phyloP scores from a whole-genome alignment of 2,329 filamentous ascomycete genomes.

The Emmonsiellopsis sp. region DNA sequence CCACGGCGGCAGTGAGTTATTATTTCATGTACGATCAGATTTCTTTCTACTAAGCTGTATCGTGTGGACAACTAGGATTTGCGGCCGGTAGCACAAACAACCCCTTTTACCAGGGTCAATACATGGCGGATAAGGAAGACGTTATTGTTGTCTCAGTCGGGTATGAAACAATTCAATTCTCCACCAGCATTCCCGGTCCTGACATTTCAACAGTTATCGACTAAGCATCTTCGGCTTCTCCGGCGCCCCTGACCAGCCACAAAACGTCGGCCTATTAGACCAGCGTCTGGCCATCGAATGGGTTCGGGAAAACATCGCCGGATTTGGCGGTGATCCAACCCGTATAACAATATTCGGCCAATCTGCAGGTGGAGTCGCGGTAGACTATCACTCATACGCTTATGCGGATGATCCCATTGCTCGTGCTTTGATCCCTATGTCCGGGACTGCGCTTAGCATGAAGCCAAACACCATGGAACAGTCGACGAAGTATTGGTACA shows the following conservation, averaged over 20 bases:
- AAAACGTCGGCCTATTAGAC: slow-evolving; percentile 41
- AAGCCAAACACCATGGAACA: slow-evolving; percentile 17
- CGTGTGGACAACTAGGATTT: not conserved
- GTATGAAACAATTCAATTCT: not conserved
- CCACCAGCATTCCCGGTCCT: not conserved
- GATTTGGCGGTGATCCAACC: slow-evolving; percentile 34
- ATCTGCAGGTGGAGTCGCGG: slow-evolving; percentile 34
- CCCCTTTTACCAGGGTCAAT: not conserved
- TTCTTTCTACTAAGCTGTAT: not conserved
- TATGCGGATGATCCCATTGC: slow-evolving; percentile 12
- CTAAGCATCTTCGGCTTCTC: slow-evolving; percentile 32
- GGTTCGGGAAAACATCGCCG: slow-evolving; percentile 30
- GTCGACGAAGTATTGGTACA: slow-evolving; percentile 8
- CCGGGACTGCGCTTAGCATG: slow-evolving; percentile 22
- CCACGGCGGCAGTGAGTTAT: not conserved
- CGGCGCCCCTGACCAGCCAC: slow-evolving; percentile 30
- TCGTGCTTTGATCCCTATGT: slow-evolving; percentile 9
- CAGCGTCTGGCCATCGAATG: slow-evolving; percentile 34
- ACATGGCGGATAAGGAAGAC: not conserved
- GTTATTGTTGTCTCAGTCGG: not conserved
- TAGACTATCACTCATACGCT: slow-evolving; percentile 7
- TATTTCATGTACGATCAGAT: not conserved
- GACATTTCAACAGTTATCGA: slow-evolving; percentile 21
- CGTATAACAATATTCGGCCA: slow-evolving; percentile 37
- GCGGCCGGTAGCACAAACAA: not conserved